Evolutionary conservation across 129 eudicot species (phyloP), one percentile per base, ranked within the genome.

Genomic region (Chrysanthemum lavandulifolium): DNA sequence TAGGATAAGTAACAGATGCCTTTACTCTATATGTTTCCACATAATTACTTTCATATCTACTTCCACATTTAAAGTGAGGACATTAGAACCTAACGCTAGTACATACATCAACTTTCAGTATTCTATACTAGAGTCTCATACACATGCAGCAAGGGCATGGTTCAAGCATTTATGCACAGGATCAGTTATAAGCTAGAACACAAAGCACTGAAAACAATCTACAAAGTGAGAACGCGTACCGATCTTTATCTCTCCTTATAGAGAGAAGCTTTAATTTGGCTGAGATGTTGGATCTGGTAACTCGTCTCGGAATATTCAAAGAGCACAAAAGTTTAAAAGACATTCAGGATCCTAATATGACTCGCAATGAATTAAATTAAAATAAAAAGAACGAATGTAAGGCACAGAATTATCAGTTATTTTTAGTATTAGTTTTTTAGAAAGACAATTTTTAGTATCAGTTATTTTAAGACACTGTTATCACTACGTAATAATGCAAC

Each of bases 241-340:
- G 76, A 68, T 80, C 79, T 80, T 80, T 80, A 54, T 73, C 83
- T 68, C 83, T 80, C 76, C 79, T 61, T 67, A 80, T 60, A 60
- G 67, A 67, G 52, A 73, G 15, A 80, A 80, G 79, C 71, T 73
- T 80, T n/a, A n/a, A n/a, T n/a, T n/a, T 9, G 83, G 83, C 76
- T 90, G 96, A 43, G 90, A 84, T 31, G 97, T 82, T 53, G 96
- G 79, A 82, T 93, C 98, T 74, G 98, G 98, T 62, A 93, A 81
- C 72, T 93, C 98, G 79, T 93, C 92, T 63, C 97, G 92, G n/a
- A 93, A 93, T 83, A 97, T 93, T 67, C 87, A 85, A 75, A 76
- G 13, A 47, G 33, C 71, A 69, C 72, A 68, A 61, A 29, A 77
- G 60, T 53, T 68, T 47, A 73, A n/a, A 71, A 6, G 67, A 61